A percentile compares a stretch with the other conserved stretches of the same genome.
These are phyloP conservation scores for Thraustochytrium striatum DNA, from an alignment of 352 stramenopile species.

Conservation along the genomic window DNA sequence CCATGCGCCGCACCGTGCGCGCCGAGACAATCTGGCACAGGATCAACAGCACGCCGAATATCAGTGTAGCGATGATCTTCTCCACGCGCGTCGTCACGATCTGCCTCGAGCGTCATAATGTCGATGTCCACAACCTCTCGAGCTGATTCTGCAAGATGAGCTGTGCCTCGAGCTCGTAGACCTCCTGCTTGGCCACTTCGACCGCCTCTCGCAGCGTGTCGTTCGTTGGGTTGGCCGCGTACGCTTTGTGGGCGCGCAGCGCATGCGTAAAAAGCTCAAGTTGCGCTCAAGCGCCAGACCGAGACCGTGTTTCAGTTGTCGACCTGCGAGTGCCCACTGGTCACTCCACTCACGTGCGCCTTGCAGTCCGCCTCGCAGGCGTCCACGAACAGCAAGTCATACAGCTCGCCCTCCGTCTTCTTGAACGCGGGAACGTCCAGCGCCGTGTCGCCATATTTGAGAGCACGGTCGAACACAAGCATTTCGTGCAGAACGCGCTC, in stretches of 20 bases:
- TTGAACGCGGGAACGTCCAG: background rate
- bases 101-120: background rate
- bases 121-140: constrained; percentile 1
- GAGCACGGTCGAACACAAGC: background rate
- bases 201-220: background rate
- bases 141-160: background rate
- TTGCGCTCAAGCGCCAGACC: background rate
- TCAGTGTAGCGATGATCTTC: background rate
- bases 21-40: background rate
- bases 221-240: background rate
- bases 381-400: background rate
- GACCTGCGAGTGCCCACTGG: background rate
- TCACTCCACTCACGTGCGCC: background rate
- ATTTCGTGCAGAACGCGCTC: background rate
- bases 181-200: background rate
- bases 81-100: background rate
- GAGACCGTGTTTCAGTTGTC: background rate
- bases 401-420: background rate
- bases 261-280: background rate
- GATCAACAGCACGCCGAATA: background rate
- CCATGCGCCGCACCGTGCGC: background rate
- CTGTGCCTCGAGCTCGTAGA: background rate
- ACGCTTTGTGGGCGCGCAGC: background rate
- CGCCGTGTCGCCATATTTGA: background rate
- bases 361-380: background rate